These are phyloP conservation scores for Triticum turgidum DNA, from an alignment of 176 grass and related monocot genomes.

Conservation along the genomic window DNA sequence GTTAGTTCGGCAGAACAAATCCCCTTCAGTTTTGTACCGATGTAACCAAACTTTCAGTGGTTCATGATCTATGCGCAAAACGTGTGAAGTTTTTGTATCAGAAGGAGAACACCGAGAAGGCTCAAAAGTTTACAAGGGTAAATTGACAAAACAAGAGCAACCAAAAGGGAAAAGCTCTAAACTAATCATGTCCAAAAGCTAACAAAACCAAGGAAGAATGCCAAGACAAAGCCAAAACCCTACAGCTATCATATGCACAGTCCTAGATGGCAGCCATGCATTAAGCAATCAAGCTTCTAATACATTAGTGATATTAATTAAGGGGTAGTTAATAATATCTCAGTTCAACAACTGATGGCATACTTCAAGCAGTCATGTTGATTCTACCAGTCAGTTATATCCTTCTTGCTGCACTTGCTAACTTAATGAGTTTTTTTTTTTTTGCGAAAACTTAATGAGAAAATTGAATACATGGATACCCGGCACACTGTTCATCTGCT, in stretches of 20 bases:
- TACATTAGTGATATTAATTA: not conserved
- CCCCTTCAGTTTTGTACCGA: too few species aligned
- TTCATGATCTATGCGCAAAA: too few species aligned
- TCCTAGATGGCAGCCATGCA: not conserved
- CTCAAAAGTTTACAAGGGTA: too few species aligned
- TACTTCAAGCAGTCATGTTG: conserved; percentile 5
- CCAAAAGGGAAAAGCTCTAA: too few species aligned
- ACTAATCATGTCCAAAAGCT: too few species aligned
- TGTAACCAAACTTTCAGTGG: too few species aligned
- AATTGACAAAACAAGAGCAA: too few species aligned
- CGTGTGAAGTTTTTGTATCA: too few species aligned
- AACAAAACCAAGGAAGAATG: too few species aligned
- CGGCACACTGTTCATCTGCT: not conserved
- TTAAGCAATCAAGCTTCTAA: not conserved
- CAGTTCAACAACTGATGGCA: not conserved
- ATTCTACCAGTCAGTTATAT: not conserved
- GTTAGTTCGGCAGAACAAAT: too few species aligned
- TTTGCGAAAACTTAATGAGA: not conserved
- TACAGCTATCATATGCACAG: not conserved
- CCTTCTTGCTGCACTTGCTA: not conserved
- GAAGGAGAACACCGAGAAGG: too few species aligned
- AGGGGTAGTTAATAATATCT: not conserved
- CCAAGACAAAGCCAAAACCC: not conserved
- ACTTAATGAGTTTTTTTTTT: not conserved
- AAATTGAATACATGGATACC: not conserved